Conservation (phyloP, 2,329 filamentous ascomycete species). For the Aplosporella prunicola region DNA sequence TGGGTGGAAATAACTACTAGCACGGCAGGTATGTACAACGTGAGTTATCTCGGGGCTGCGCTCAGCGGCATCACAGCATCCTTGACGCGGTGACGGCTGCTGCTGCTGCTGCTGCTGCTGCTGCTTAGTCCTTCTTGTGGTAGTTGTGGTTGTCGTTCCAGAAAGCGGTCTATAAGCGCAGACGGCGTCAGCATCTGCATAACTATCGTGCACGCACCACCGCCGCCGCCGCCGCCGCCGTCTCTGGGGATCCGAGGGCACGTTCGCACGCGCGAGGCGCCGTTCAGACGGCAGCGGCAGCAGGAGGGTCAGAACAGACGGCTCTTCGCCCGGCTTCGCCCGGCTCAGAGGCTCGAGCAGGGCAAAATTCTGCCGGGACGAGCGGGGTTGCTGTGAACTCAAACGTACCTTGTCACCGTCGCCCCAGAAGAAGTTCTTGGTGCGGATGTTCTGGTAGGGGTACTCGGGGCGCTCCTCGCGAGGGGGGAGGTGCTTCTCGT, state of each 20-base stretch:
- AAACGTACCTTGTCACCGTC: slow-evolving; percentile 80
- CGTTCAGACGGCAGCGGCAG: no score
- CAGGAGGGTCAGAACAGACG: neutral
- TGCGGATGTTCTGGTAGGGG: slow-evolving; percentile 93
- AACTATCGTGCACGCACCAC: no score
- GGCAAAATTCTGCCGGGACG: neutral
- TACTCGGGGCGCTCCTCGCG: slow-evolving; percentile 90
- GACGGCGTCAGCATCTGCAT: no score
- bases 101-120: neutral
- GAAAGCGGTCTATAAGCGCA: slow-evolving; percentile 47
- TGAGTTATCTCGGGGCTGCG: no score
- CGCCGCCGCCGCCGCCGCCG: no score
- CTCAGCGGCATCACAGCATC: no score
- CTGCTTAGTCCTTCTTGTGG: slow-evolving; percentile 72
- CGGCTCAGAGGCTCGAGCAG: neutral
- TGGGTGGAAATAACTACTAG: no score
- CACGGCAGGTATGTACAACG: no score
- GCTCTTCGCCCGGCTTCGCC: neutral
- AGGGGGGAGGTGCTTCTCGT: slow-evolving; percentile 76
- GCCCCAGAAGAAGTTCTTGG: slow-evolving; percentile 92
- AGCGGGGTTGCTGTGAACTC: neutral
- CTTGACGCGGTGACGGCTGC: no score
- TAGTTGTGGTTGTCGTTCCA: slow-evolving; percentile 96
- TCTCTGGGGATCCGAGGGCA: no score
- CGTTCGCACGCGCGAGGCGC: no score